Evolutionary conservation across 345 rosid genomes (phyloP), one percentile per base, ranked within the genome.

Genomic region (Hibiscus trionum): DNA sequence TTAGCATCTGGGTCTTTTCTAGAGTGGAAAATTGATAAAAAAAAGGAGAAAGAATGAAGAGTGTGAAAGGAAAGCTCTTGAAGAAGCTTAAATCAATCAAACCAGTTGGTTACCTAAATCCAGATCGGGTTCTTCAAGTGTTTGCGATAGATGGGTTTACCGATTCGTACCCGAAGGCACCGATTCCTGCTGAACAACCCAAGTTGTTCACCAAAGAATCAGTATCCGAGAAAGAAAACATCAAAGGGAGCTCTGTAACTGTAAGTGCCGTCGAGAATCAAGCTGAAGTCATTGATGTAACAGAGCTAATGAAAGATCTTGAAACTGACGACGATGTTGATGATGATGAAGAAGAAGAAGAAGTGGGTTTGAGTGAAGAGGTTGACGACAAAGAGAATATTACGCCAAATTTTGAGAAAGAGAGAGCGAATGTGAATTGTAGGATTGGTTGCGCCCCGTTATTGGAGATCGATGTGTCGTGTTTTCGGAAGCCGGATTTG

Each of bases 401-500:
- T 17, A 58, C 85, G 62, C 91, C 90, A 2, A 71, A 77, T 2
- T 2, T 61, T 47, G 61, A 69, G 5, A 27, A 61, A 1, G 77
- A 83, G 31, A 77, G 68, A 19, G 69, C 29, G 52, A 6, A 19
- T 9, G 79, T 33, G 59, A 44, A 44, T 11, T 66, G 73, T 1
- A 71, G 71, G 35, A 66, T 73, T 57, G 70, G 68, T 49, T 15
- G 53, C 70, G 11, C 52, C 11, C 86, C 86, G 4, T 72, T 85
- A 17, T 77, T 83, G 10, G 93, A 87, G 78, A 81, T 79, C 24
- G 83, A 87, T 42, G 80, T 78, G 71, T 82, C 78, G 58, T 84
- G 79, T 68, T 91, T 91, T 69, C 79, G 89, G 80, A 78, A 88
- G 71, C 96, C 97, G 39, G 93, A 88, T 68, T 80, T 87, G 86